These are phyloP conservation scores for Athelia sp. DNA, from an alignment of 1,284 basidiomycete genomes.

Conservation along the genomic window DNA sequence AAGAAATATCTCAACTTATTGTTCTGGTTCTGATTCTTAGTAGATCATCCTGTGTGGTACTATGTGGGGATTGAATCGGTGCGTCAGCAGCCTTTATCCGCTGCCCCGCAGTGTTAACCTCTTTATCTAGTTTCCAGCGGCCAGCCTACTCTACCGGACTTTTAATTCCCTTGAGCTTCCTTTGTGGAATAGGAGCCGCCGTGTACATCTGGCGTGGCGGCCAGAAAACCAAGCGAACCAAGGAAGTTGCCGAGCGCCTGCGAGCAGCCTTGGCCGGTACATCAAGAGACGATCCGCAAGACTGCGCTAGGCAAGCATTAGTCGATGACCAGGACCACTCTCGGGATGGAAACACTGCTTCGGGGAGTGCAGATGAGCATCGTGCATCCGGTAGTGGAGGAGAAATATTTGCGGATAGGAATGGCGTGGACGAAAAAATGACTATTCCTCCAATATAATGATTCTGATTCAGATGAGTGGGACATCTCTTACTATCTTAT, in stretches of 20 bases:
- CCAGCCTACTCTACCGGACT: constrained; percentile 67
- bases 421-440: constrained; percentile 32
- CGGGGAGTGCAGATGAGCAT: constrained; percentile 9
- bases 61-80: constrained; percentile 80
- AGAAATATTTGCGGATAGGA: neutral
- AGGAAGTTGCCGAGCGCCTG: constrained; percentile 68
- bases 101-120: neutral
- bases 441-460: constrained; percentile 16
- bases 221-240: constrained; percentile 71
- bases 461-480: neutral
- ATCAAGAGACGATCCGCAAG: constrained; percentile 8
- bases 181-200: constrained; percentile 78
- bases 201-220: constrained; percentile 79
- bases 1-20: neutral
- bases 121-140: constrained; percentile 42
- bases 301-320: neutral
- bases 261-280: constrained; percentile 55
- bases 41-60: constrained; percentile 68
- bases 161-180: constrained; percentile 73
- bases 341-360: neutral
- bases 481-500: neutral
- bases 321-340: neutral
- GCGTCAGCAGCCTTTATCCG: constrained; percentile 9
- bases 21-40: constrained; percentile 5
- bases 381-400: constrained; percentile 9